Conservation (phyloP, 805 yeast species). For the Schwanniomyces yamadae region DNA sequence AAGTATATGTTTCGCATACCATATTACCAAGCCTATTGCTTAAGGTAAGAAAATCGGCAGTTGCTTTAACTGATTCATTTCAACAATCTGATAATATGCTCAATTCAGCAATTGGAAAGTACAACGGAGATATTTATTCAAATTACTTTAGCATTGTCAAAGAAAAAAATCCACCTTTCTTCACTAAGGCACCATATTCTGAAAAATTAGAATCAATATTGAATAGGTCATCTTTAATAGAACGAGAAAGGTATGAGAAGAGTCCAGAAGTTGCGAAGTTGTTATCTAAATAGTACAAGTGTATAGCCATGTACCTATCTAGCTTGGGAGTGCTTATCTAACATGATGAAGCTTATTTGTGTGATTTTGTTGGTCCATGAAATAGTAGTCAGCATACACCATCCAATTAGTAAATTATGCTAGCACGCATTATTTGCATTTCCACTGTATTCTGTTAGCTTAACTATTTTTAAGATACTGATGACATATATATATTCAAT, state of each 20-base stretch:
- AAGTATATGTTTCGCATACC: too few species aligned
- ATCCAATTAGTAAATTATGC: too few species aligned
- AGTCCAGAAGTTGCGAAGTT: constrained; percentile 31
- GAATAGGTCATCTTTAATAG: constrained; percentile 36
- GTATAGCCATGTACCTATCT: too few species aligned
- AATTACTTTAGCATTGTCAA: constrained; percentile 41
- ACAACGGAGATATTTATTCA: constrained; percentile 44
- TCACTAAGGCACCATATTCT: constrained; percentile 42
- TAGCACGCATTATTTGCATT: too few species aligned
- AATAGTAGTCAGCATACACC: too few species aligned
- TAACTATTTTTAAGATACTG: too few species aligned
- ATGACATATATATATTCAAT: too few species aligned
- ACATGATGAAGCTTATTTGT: too few species aligned
- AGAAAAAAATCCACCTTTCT: constrained; percentile 30
- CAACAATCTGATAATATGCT: constrained; percentile 43
- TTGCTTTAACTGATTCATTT: constrained; percentile 45
- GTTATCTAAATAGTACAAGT: constrained; percentile 30
- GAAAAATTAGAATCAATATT: constrained; percentile 40
- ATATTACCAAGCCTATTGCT: too few species aligned
- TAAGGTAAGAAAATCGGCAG: constrained; percentile 39
- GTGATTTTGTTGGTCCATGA: too few species aligned
- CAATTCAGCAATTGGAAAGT: constrained; percentile 42
- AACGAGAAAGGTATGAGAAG: constrained; percentile 39
- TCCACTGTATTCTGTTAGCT: too few species aligned
- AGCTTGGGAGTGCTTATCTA: too few species aligned